Evolutionary conservation across 2,329 filamentous ascomycete species (phyloP).

Genomic region (Elsinoe australis): DNA sequence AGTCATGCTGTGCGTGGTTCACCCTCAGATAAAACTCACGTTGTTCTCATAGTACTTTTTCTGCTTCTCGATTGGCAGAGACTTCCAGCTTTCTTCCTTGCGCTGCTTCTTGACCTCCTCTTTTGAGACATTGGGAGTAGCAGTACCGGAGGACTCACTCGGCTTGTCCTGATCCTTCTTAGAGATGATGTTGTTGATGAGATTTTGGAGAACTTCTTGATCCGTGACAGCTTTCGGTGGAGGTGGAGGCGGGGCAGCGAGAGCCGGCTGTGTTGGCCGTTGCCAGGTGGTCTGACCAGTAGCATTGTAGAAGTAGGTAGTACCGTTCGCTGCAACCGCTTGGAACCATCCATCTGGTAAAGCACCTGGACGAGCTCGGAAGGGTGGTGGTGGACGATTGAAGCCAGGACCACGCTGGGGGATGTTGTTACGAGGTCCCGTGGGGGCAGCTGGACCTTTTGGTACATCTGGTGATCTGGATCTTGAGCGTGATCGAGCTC

Average conservation of each 20-base stretch:
- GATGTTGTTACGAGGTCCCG: conserved; percentile 46
- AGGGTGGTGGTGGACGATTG: conserved; percentile 43
- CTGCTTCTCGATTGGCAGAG: conserved; percentile 69
- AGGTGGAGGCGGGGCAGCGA: conserved; percentile 47
- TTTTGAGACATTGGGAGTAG: conserved; percentile 53
- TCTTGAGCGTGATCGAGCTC: conserved; percentile 40
- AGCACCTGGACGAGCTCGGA: conserved; percentile 44
- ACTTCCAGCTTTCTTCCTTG: conserved; percentile 64
- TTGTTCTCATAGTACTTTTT: conserved; percentile 94
- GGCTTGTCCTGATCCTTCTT: conserved; percentile 58
- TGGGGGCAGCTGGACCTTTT: conserved; percentile 36
- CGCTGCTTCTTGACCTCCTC: conserved; percentile 46
- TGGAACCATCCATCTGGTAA: conserved; percentile 83
- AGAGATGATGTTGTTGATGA: conserved; percentile 58
- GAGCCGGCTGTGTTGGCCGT: conserved; percentile 61
- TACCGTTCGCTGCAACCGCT: conserved; percentile 61
- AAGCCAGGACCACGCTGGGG: conserved; percentile 54
- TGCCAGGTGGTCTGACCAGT: conserved; percentile 75
- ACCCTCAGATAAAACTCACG: conserved; percentile 45
- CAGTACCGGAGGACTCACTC: conserved; percentile 47
- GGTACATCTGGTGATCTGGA: conserved; percentile 42
- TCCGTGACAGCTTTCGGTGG: conserved; percentile 61
- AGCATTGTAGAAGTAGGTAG: conserved; percentile 78
- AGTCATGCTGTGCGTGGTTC: conserved; percentile 6
- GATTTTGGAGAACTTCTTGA: conserved; percentile 67